These are phyloP conservation scores for Dryadomyces quercivorus DNA, from an alignment of 2,329 filamentous ascomycete species.

Conservation along the genomic window DNA sequence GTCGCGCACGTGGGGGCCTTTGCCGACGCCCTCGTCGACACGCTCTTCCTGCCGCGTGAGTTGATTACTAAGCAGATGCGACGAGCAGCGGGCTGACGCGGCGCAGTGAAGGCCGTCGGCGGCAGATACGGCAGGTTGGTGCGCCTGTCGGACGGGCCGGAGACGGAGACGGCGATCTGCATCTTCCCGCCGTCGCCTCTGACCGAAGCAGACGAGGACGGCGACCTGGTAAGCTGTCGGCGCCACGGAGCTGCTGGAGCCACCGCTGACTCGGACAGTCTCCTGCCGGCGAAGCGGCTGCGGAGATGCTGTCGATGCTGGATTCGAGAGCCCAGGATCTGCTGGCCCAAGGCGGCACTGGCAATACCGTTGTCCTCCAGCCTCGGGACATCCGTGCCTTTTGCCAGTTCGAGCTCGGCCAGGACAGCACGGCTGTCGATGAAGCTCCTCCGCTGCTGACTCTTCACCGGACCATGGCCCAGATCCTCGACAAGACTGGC, in stretches of 20 bases:
- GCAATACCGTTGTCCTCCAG: neutral
- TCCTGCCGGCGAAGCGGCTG: neutral
- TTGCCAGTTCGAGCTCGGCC: neutral
- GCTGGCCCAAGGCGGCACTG: neutral
- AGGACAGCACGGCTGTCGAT: neutral
- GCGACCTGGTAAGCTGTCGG: neutral
- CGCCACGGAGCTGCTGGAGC: neutral
- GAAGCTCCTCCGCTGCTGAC: neutral
- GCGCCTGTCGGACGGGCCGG: neutral
- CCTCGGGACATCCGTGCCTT: neutral
- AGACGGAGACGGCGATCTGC: neutral
- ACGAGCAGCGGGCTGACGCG: neutral
- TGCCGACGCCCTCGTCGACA: constrained; percentile 1
- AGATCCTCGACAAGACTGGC: neutral
- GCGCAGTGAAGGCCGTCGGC: neutral
- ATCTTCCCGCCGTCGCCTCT: constrained; percentile 9
- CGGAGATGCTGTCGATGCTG: neutral
- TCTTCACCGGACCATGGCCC: neutral
- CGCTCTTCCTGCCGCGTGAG: constrained; percentile 1
- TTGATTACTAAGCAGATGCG: neutral
- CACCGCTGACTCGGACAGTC: neutral
- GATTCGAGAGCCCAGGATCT: neutral
- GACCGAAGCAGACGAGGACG: neutral
- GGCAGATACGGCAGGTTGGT: neutral
- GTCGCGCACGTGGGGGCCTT: neutral